Evolutionary conservation across 768 basidiomycete species (phyloP), one percentile per base, ranked within the genome.

Genomic region (Lactarius vividus): DNA sequence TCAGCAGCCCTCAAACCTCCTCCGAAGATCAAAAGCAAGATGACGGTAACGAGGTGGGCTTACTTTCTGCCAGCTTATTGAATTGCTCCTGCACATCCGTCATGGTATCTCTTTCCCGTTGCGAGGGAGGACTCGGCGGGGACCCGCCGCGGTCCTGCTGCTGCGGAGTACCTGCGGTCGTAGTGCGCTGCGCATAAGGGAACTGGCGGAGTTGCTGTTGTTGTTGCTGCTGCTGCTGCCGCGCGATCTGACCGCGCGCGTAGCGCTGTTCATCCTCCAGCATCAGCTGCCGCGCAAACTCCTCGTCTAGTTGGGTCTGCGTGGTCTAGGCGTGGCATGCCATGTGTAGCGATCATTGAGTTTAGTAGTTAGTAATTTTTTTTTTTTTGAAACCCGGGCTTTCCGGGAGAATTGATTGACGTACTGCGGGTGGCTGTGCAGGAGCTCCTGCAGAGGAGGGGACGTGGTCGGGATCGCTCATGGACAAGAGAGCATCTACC

Each of bases 401-500:
- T 46, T 46, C 46, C 46, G 46, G 18, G 37, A 35, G 23, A 26
- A 15, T 20, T 13, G 33, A 23, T 42, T 56, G 20, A 68, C 44
- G 62, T 63, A 63, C 46, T n/a, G 28, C 35, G 56, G 39, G 37
- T 20, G 44, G 63, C 26, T 42, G 44, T 16, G 31, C 37, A 23
- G 69, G 52, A 31, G 52, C 67, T 69, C 28, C 59, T 78, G 78
- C 70, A 67, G 75, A 66, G n/a, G 57, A 28, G 16, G 79, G 74
- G 20, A 80, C 80, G 72, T 89, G 93, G 8, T 86, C 81, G 1
- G 92, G 92, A 76, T 95, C 93, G 76, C 83, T 92, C 92, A 95
- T 94, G 11, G 87, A 88, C 8, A 95, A 82, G 10, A 95, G 80
- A 1, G 81, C 77, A 71, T 94, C 92, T 62, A 94, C 82, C 5